Conservation (phyloP, 2,329 filamentous ascomycete genomes). For the Epichloe sp. region DNA sequence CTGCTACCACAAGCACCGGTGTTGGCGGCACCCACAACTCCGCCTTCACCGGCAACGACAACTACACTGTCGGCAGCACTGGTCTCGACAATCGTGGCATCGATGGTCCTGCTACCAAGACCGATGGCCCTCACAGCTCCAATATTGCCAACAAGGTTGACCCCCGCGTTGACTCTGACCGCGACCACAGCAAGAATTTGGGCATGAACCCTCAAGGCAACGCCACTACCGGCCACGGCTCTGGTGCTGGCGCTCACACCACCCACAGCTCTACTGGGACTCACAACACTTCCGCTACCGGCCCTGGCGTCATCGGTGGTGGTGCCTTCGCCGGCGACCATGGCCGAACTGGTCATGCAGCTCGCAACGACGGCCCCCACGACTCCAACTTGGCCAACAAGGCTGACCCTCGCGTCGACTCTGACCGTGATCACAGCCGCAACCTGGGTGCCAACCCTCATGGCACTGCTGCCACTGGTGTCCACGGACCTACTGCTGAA, state of each 20-base stretch:
- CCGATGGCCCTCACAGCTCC: constrained; percentile 33
- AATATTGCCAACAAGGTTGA: constrained; percentile 37
- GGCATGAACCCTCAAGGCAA: constrained; percentile 19
- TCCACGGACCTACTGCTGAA: constrained; percentile 1
- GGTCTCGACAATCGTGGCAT: constrained; percentile 6
- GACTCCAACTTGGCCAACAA: constrained; percentile 34
- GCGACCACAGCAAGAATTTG: constrained; percentile 25
- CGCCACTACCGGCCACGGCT: constrained; percentile 4
- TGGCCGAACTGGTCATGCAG: constrained; percentile 10
- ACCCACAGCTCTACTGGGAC: background rate
- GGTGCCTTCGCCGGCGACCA: constrained; percentile 2
- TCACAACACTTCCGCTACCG: no score
- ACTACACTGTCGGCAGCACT: constrained; percentile 21
- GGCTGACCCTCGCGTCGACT: constrained; percentile 39
- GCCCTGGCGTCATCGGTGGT: background rate
- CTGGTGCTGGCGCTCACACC: constrained; percentile 1
- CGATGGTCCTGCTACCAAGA: constrained; percentile 15
- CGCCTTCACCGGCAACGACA: constrained; percentile 27
- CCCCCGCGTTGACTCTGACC: constrained; percentile 42
- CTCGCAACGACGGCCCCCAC: constrained; percentile 31
- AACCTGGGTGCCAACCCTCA: constrained; percentile 22
- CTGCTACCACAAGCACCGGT: constrained; percentile 8
- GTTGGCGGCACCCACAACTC: constrained; percentile 10
- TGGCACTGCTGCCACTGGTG: background rate
- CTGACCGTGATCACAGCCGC: constrained; percentile 30